Evolutionary conservation across 306 rosid species (phyloP).

Genomic region (Prinsepia uniflora): DNA sequence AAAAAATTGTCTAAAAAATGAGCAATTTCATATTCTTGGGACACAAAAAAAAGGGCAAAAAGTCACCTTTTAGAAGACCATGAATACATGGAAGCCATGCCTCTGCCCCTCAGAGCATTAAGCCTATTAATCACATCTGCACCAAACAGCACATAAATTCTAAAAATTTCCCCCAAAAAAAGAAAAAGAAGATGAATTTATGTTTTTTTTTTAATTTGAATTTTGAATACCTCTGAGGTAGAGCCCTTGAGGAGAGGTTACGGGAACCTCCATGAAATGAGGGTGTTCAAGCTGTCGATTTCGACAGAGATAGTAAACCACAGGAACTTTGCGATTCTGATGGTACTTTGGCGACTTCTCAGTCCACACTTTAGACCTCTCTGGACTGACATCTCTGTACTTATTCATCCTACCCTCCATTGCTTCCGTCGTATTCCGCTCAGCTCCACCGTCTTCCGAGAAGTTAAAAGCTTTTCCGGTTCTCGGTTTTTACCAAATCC

Average conservation of each 20-base stretch:
- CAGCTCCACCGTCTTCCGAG: background rate
- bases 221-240: conserved; percentile 60
- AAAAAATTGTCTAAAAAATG: background rate
- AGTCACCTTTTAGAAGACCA: conserved; percentile 91
- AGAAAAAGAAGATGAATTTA: background rate
- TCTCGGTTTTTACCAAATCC: background rate
- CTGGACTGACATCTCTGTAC: conserved; percentile 76
- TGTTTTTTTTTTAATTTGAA: background rate
- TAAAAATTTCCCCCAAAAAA: background rate
- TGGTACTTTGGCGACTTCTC: conserved; percentile 82
- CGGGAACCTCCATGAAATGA: conserved; percentile 89
- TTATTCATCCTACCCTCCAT: conserved; percentile 79
- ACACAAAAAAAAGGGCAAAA: background rate
- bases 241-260: conserved; percentile 67
- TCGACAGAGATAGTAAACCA: conserved; percentile 77
- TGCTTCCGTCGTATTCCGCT: background rate
- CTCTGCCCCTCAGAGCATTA: conserved; percentile 78
- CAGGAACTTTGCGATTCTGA: conserved; percentile 73
- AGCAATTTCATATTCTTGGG: background rate
- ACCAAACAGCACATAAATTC: conserved; percentile 4
- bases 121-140: conserved; percentile 84
- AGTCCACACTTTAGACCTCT: conserved; percentile 87
- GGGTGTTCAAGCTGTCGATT: conserved; percentile 92
- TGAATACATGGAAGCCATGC: conserved; percentile 77
- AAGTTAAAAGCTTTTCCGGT: background rate